A percentile compares a stretch with the other conserved stretches of the same genome.
phyloP scores from a whole-genome alignment of 2,329 filamentous ascomycete genomes.

The Colletotrichum brevisporum region DNA sequence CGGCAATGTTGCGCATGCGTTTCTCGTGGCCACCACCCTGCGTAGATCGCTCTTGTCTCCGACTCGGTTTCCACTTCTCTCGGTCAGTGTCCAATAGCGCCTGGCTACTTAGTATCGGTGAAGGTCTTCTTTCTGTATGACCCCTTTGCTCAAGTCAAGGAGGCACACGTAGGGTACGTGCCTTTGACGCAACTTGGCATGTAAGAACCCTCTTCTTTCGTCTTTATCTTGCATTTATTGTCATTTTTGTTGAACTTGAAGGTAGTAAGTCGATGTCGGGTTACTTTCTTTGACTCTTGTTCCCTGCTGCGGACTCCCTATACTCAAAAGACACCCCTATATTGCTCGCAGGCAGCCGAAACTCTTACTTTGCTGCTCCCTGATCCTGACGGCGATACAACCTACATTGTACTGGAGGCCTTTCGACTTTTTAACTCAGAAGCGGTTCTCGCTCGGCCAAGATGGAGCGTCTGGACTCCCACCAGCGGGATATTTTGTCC shows the following conservation, averaged over 20 bases:
- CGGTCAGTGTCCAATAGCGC: slow-evolving; percentile 33
- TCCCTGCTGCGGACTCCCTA: too few species aligned
- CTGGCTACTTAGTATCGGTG: slow-evolving; percentile 2
- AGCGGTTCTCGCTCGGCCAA: slow-evolving; percentile 51
- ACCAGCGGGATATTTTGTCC: slow-evolving; percentile 58
- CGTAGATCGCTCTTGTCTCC: slow-evolving; percentile 30
- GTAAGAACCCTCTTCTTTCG: too few species aligned
- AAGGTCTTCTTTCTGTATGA: neutral
- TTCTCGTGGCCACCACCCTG: slow-evolving; percentile 31
- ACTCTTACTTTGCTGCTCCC: too few species aligned
- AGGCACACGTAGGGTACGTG: too few species aligned
- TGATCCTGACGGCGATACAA: too few species aligned
- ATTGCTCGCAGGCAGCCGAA: too few species aligned
- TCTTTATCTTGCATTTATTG: too few species aligned
- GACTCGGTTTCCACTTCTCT: slow-evolving; percentile 32
- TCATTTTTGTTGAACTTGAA: too few species aligned
- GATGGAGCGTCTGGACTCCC: slow-evolving; percentile 45
- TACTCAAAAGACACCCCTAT: too few species aligned
- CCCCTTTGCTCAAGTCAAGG: neutral
- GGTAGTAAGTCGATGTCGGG: too few species aligned
- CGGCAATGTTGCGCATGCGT: neutral
- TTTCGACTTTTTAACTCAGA: slow-evolving; percentile 28
- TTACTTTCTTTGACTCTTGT: too few species aligned
- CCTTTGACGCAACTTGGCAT: too few species aligned
- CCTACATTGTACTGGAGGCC: neutral